Conservation (phyloP, 129 eudicot species). For the Pittosporum tobira region DNA sequence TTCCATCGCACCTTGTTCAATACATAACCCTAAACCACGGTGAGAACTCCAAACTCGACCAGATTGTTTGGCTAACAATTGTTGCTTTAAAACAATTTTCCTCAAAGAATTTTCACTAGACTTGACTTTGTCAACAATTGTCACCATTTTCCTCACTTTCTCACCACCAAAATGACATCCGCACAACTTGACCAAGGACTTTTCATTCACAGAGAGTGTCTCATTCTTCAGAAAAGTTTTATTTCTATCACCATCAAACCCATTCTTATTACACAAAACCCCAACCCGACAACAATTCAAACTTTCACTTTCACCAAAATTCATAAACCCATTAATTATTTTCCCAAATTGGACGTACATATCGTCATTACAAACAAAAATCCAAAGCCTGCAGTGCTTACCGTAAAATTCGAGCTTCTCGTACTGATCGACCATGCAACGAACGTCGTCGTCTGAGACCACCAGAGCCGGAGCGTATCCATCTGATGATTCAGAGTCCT, state of each 20-base stretch:
- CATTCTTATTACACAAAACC: neutral
- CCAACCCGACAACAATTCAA: neutral
- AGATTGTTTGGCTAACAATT: conserved; percentile 16
- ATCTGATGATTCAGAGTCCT: neutral
- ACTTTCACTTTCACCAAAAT: neutral
- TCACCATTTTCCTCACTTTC: conserved; percentile 6
- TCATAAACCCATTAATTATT: neutral
- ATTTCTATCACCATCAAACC: neutral
- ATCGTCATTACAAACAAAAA: conserved; percentile 19
- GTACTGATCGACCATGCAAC: conserved; percentile 26
- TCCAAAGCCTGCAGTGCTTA: conserved; percentile 23
- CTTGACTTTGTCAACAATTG: neutral
- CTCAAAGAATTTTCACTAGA: conserved; percentile 20
- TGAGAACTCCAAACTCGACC: neutral
- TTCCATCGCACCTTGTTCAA: conserved; percentile 5
- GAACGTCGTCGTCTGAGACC: conserved; percentile 28
- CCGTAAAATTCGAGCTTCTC: conserved; percentile 16
- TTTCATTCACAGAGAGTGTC: neutral
- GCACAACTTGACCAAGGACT: neutral
- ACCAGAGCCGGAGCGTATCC: conserved; percentile 7
- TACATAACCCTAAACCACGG: neutral
- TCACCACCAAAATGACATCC: neutral
- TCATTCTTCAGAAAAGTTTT: neutral
- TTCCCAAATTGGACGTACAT: neutral
- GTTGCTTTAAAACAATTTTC: conserved; percentile 16